Percentiles rank a stretch among this genome's conserved stretches.
These are phyloP conservation scores for Salix suchowensis DNA, from an alignment of 345 rosid genomes.

Conservation along the genomic window DNA sequence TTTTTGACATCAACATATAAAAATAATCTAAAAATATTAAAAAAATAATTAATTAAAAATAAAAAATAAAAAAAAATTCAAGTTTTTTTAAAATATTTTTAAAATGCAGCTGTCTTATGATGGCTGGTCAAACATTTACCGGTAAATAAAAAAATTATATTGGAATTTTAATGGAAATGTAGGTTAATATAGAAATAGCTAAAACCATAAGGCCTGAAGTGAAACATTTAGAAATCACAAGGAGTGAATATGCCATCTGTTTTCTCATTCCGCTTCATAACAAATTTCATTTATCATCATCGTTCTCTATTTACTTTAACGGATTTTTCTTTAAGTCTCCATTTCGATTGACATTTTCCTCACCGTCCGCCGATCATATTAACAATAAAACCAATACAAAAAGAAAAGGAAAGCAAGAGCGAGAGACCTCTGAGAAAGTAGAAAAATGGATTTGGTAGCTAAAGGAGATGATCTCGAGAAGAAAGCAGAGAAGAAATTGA, in stretches of 20 bases:
- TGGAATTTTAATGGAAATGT: too few relatives aligned
- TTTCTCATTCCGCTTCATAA: background rate
- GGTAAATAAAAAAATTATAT: too few relatives aligned
- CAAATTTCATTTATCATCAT: background rate
- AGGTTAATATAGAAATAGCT: background rate
- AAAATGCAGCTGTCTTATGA: too few relatives aligned
- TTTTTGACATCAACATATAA: too few relatives aligned
- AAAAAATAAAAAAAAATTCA: too few relatives aligned
- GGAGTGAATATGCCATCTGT: background rate
- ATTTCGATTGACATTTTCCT: background rate
- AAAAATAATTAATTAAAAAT: too few relatives aligned
- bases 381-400: background rate
- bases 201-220: background rate
- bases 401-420: too few relatives aligned
- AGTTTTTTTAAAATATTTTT: too few relatives aligned
- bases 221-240: background rate
- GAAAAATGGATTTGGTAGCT: conserved; percentile 38
- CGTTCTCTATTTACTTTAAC: background rate
- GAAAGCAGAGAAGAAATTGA: conserved; percentile 69
- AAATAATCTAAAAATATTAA: too few relatives aligned
- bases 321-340: background rate
- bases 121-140: too few relatives aligned
- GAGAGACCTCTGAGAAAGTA: background rate
- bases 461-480: conserved; percentile 58
- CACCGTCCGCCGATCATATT: too few relatives aligned